Percentiles rank a stretch among this genome's conserved stretches.
Evolutionary conservation across 208 protist species (phyloP).

Genomic region (Leishmania arabica): DNA sequence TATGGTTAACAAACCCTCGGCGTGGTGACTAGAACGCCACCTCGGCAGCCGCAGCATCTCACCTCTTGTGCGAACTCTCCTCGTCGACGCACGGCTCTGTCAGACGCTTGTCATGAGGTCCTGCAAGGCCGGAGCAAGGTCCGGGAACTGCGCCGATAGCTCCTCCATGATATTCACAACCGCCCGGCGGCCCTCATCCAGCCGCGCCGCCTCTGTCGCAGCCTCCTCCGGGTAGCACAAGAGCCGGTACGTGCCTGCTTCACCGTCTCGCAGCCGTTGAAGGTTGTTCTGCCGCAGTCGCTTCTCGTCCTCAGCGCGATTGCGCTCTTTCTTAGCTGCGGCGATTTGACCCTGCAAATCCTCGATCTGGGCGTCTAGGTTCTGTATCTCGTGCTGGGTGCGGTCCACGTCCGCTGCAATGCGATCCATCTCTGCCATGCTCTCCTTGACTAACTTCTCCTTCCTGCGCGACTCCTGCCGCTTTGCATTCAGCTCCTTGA

Average conservation of each 20-base stretch:
- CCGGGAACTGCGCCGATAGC: slow-evolving; percentile 68
- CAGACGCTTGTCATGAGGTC: slow-evolving; percentile 60
- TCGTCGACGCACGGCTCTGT: background rate
- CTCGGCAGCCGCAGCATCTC: background rate
- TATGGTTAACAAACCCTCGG: background rate
- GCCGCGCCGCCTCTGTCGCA: slow-evolving; percentile 37
- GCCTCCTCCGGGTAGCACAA: slow-evolving; percentile 70
- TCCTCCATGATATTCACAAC: slow-evolving; percentile 78
- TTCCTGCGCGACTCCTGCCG: slow-evolving; percentile 84
- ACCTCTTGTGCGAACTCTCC: background rate
- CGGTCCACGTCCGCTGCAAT: slow-evolving; percentile 75
- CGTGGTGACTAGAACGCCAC: background rate
- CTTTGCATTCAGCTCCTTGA: slow-evolving; percentile 88
- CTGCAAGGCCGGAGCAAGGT: slow-evolving; percentile 67
- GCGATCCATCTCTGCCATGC: slow-evolving; percentile 78
- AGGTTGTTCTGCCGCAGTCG: slow-evolving; percentile 78
- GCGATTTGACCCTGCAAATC: slow-evolving; percentile 63
- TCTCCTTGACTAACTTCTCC: slow-evolving; percentile 82
- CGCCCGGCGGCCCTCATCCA: slow-evolving; percentile 68
- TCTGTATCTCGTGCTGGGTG: slow-evolving; percentile 70
- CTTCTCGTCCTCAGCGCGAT: slow-evolving; percentile 78
- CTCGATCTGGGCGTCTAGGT: slow-evolving; percentile 72
- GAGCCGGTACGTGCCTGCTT: slow-evolving; percentile 85
- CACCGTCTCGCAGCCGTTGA: slow-evolving; percentile 82
- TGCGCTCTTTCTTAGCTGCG: slow-evolving; percentile 60